Percentiles rank a stretch among this genome's conserved stretches.
phyloP scores from a whole-genome alignment of 208 protist genomes.

The Acanthamoeba polyphaga region DNA sequence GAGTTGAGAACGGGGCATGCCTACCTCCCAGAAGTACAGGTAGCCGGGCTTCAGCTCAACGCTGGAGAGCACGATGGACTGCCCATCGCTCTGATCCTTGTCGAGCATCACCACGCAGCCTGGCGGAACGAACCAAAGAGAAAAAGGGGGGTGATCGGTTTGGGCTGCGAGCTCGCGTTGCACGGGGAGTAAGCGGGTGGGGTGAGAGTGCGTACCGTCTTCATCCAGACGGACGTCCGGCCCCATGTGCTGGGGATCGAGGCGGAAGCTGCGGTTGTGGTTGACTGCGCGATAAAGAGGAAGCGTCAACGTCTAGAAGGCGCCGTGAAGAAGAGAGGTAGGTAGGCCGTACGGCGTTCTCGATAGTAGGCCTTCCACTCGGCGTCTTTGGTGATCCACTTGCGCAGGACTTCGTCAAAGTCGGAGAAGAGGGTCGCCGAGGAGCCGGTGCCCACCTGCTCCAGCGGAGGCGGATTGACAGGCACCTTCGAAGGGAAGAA shows the following conservation, averaged over 20 bases:
- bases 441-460: background rate
- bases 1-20: background rate
- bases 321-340: background rate
- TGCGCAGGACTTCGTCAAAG: constrained; percentile 35
- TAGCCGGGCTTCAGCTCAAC: constrained; percentile 13
- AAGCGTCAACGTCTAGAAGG: background rate
- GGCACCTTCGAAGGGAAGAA: constrained; percentile 27
- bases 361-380: constrained; percentile 41
- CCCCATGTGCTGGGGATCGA: background rate
- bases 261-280: background rate
- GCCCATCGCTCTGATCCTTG: background rate
- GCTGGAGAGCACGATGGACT: constrained; percentile 19
- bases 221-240: constrained; percentile 1
- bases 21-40: constrained; percentile 36
- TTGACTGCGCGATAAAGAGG: background rate
- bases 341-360: background rate
- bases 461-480: background rate
- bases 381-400: background rate
- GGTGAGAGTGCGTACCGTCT: background rate
- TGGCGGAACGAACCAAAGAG: background rate
- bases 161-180: too few relatives aligned
- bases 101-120: background rate
- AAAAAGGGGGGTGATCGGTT: too few relatives aligned
- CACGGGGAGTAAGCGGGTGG: background rate
- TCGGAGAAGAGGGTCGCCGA: constrained; percentile 13